phyloP scores from a whole-genome alignment of 2,329 filamentous ascomycete genomes.

The Paecilomyces formosus region DNA sequence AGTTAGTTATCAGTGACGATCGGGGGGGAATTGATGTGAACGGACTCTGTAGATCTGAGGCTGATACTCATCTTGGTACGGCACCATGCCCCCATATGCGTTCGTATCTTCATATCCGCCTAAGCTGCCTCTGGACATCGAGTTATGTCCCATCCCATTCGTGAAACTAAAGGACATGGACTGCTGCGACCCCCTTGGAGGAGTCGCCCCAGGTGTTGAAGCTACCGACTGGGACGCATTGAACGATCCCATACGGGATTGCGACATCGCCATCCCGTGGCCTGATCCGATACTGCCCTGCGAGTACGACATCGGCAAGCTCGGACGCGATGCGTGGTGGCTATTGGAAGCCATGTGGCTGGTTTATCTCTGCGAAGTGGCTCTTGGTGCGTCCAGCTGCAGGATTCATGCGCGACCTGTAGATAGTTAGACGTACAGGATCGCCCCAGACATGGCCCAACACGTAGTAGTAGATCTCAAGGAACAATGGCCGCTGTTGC shows the following conservation, averaged over 20 bases:
- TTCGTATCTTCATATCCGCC: constrained; percentile 34
- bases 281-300: constrained; percentile 30
- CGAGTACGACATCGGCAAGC: constrained; percentile 30
- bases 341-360: constrained; percentile 23
- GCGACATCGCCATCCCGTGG: constrained; percentile 32
- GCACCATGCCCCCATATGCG: constrained; percentile 29
- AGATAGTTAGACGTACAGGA: constrained; percentile 3
- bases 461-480: neutral
- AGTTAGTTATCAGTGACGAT: neutral
- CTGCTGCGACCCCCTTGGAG: constrained; percentile 36
- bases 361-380: constrained; percentile 1
- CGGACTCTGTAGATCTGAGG: constrained; percentile 43
- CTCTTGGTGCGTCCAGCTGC: constrained; percentile 1
- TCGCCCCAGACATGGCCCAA: neutral
- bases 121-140: constrained; percentile 25
- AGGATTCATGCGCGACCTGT: constrained; percentile 1
- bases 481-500: neutral
- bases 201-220: constrained; percentile 39
- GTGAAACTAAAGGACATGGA: constrained; percentile 33
- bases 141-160: constrained; percentile 27
- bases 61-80: constrained; percentile 31
- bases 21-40: neutral
- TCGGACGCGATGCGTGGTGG: constrained; percentile 19
- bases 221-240: constrained; percentile 38
- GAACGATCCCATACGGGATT: constrained; percentile 34